Base-by-base conservation (phyloP, 768 basidiomycete genomes). In the Tylopilus subfusipes region DNA sequence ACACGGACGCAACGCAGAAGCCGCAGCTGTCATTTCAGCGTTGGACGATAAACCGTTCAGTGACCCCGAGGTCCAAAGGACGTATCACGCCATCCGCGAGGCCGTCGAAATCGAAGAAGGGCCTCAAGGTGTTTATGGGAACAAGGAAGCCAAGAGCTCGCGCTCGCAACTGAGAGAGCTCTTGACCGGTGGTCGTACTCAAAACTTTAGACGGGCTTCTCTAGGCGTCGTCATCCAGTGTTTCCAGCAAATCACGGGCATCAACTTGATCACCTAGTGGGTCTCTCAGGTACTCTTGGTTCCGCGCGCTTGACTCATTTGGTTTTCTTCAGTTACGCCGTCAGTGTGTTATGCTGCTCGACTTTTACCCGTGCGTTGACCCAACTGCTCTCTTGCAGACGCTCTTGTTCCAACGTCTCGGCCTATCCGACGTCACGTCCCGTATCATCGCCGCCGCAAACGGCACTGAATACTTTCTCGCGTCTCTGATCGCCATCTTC, bases 401-500 rank as follows among this genome's bases (percentile, higher is more conserved):
- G 0, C 55, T 83, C 8, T 67, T 82, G 8, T 83, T 82, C 55
- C 80, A 83, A 62, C 74, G 78, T 18, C 74, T 86, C n/a, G 83
- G 82, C 19, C 74, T 85, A 21, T 75, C 74, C 25, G 78, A 82
- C 56, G 75, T 78, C 30, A 80, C 82, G 44, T 82, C 83, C 2
- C 77, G 82, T 40, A 79, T 86, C 48, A 79, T 84, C 54, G 79
- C 83, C 18, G 83, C 85, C 44, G 82, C 81, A 51, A 87, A 86
- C 58, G 83, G 83, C 58, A 84, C 87, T 40, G 84, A 88, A 73
- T 84, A 86, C 59, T 82, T 84, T 60, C 75, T 86, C 52, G 84
- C 85, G 51, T 89, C 87, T 31, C 76, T 88, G 29, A 70, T 87
- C 54, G 86, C 86, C 18, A 86, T 91, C 64, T 78, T 76, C 63